phyloP scores from a whole-genome alignment of 345 rosid species.

The Melastoma malabathricum region DNA sequence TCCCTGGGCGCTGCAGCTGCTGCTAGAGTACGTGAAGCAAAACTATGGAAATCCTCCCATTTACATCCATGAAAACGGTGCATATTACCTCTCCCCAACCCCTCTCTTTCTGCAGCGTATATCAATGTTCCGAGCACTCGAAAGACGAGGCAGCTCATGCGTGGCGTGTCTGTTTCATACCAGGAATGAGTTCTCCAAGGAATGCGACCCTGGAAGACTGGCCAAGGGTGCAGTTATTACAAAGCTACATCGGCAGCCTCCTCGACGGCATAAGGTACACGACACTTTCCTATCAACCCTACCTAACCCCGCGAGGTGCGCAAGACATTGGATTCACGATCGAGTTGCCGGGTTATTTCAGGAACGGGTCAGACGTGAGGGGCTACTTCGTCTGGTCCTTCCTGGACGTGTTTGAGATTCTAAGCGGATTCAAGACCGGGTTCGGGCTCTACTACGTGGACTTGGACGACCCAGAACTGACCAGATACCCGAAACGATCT shows the following conservation, averaged over 20 bases:
- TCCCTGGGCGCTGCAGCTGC: slow-evolving; percentile 10
- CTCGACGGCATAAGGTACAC: slow-evolving; percentile 7
- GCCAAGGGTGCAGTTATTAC: slow-evolving; percentile 9
- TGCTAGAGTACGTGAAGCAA: slow-evolving; percentile 13
- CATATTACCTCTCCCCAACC: background rate
- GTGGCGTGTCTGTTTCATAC: background rate
- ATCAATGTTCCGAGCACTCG: background rate
- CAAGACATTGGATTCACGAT: background rate
- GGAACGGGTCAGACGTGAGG: slow-evolving; percentile 10
- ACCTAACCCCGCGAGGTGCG: background rate
- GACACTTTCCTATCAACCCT: background rate
- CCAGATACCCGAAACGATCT: slow-evolving; percentile 9
- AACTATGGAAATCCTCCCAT: slow-evolving; percentile 13
- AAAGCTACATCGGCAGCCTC: slow-evolving; percentile 6
- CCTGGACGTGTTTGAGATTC: slow-evolving; percentile 11
- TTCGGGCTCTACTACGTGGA: slow-evolving; percentile 12
- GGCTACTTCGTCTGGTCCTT: slow-evolving; percentile 16
- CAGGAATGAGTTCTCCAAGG: slow-evolving; percentile 7
- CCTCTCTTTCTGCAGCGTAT: background rate
- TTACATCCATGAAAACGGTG: slow-evolving; percentile 15
- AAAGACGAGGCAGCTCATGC: too few relatives aligned
- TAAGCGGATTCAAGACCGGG: slow-evolving; percentile 7
- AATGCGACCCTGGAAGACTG: slow-evolving; percentile 10
- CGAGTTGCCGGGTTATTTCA: background rate
- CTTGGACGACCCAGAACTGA: slow-evolving; percentile 12